A percentile compares a stretch with the other conserved stretches of the same genome.
These are phyloP conservation scores for Phialocephala subalpina DNA, from an alignment of 2,329 filamentous ascomycete species.

Conservation along the genomic window DNA sequence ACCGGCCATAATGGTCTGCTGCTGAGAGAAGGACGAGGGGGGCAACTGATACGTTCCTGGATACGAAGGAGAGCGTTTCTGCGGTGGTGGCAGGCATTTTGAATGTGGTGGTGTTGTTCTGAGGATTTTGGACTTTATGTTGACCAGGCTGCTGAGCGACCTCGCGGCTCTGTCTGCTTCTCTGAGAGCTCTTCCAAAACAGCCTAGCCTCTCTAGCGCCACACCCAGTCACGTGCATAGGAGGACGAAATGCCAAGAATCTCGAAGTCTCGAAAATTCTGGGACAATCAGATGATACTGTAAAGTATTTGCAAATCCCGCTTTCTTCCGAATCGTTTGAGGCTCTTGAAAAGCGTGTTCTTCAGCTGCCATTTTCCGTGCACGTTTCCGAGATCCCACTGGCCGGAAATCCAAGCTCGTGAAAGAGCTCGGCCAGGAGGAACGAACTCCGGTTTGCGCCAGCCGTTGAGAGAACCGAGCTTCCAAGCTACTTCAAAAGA, in stretches of 20 bases:
- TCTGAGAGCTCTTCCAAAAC: slow-evolving; percentile 26
- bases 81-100: slow-evolving; percentile 96
- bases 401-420: not conserved
- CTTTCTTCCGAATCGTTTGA: not conserved
- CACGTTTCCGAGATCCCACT: not conserved
- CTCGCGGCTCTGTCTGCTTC: slow-evolving; percentile 33
- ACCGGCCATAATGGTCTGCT: slow-evolving; percentile 97
- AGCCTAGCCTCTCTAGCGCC: slow-evolving; percentile 24
- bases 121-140: slow-evolving; percentile 29
- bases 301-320: not conserved
- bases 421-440: slow-evolving; percentile 25
- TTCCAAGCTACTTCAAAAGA: slow-evolving; percentile 21
- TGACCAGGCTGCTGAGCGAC: slow-evolving; percentile 32
- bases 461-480: slow-evolving; percentile 26
- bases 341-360: not conserved
- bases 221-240: slow-evolving; percentile 14
- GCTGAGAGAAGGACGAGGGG: slow-evolving; percentile 96
- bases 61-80: slow-evolving; percentile 94
- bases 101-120: slow-evolving; percentile 34
- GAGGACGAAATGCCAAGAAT: not conserved
- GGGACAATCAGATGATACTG: not conserved
- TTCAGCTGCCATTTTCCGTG: not conserved
- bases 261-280: not conserved
- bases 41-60: slow-evolving; percentile 93
- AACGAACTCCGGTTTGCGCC: slow-evolving; percentile 18